A percentile compares a stretch with the other conserved stretches of the same genome.
Evolutionary conservation across 1,284 basidiomycete genomes (phyloP).

Genomic region (Fistulinella staudtii): DNA sequence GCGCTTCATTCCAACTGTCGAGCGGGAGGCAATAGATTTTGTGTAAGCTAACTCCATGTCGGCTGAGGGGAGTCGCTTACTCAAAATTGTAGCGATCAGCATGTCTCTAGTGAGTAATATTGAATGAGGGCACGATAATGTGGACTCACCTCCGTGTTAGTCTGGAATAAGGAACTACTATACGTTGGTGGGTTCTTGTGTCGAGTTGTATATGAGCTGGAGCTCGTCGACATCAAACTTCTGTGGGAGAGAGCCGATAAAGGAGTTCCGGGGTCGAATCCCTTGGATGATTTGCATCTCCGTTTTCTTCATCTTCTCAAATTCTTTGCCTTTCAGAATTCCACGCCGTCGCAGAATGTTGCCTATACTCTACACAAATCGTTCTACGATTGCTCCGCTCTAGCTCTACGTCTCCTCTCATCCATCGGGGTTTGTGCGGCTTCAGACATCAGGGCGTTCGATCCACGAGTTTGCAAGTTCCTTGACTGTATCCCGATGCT

Average conservation of each 20-base stretch:
- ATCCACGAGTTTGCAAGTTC: slow-evolving; percentile 68
- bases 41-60: slow-evolving; percentile 23
- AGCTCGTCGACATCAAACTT: slow-evolving; percentile 63
- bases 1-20: slow-evolving; percentile 95
- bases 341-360: slow-evolving; percentile 81
- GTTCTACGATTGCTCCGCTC: slow-evolving; percentile 67
- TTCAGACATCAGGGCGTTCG: slow-evolving; percentile 72
- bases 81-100: neutral
- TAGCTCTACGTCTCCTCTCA: slow-evolving; percentile 71
- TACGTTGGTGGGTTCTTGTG: slow-evolving; percentile 79
- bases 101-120: neutral
- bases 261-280: slow-evolving; percentile 12
- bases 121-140: too few species aligned
- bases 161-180: slow-evolving; percentile 85
- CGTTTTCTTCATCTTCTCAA: slow-evolving; percentile 79
- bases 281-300: slow-evolving; percentile 41
- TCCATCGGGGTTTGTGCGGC: slow-evolving; percentile 70
- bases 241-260: slow-evolving; percentile 46
- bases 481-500: slow-evolving; percentile 77
- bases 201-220: slow-evolving; percentile 82
- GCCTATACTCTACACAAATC: slow-evolving; percentile 65
- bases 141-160: slow-evolving; percentile 21
- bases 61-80: neutral
- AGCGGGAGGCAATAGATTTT: slow-evolving; percentile 91
- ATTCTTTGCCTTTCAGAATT: slow-evolving; percentile 82